phyloP scores from a whole-genome alignment of 2,329 filamentous ascomycete species.

The Nannizziopsis arthrosporioides region DNA sequence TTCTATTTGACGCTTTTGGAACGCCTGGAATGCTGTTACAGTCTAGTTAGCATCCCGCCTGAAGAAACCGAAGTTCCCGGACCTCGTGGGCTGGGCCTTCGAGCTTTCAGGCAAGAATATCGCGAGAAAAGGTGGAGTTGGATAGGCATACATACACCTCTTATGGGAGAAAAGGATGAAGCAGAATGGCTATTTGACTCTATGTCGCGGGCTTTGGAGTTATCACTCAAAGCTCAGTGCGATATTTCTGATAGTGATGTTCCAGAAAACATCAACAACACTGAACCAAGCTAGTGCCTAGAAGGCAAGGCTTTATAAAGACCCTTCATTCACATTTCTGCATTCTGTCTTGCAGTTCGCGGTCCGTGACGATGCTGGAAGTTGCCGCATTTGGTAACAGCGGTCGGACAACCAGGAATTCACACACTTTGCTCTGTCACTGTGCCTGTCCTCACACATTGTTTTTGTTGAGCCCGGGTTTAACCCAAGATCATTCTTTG shows the following conservation, averaged over 20 bases:
- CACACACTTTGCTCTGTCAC: too few species aligned
- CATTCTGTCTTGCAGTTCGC: too few species aligned
- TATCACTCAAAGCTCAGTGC: constrained; percentile 25
- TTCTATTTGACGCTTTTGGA: constrained; percentile 40
- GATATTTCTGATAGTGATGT: constrained; percentile 4
- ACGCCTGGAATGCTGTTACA: constrained; percentile 32
- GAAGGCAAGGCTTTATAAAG: too few species aligned
- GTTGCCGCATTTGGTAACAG: too few species aligned
- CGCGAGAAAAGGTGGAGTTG: constrained; percentile 28
- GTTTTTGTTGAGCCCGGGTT: too few species aligned
- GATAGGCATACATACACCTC: constrained; percentile 30
- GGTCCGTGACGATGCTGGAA: too few species aligned
- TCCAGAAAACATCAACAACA: background rate
- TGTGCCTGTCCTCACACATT: too few species aligned
- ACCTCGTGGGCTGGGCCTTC: constrained; percentile 2
- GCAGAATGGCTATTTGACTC: constrained; percentile 34
- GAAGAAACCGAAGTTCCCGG: constrained; percentile 6
- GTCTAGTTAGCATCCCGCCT: constrained; percentile 21
- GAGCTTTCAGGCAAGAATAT: background rate
- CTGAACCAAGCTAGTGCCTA: too few species aligned
- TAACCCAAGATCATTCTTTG: too few species aligned
- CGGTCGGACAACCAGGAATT: too few species aligned
- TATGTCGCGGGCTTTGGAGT: constrained; percentile 29
- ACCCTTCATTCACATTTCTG: too few species aligned
- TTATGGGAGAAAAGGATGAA: constrained; percentile 33